phyloP scores from a whole-genome alignment of 2,329 filamentous ascomycete species.

The Talaromyces sp. region DNA sequence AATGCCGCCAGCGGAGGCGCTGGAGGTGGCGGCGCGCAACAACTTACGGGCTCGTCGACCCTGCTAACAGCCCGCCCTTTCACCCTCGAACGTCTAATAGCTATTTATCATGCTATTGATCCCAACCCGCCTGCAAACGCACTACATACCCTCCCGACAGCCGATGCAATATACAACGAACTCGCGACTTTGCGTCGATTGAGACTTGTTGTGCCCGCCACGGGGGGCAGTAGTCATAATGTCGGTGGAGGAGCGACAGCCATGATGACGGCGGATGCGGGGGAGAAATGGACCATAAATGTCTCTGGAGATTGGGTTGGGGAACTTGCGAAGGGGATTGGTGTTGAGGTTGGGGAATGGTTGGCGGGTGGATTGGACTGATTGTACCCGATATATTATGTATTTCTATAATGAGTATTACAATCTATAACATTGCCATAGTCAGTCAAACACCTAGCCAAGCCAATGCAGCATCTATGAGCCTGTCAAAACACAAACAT shows the following conservation, averaged over 20 bases:
- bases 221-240: conserved; percentile 25
- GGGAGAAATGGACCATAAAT: conserved; percentile 49
- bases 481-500: background rate
- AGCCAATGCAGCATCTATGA: background rate
- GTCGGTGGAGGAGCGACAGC: conserved; percentile 24
- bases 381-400: background rate
- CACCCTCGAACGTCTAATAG: conserved; percentile 45
- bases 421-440: background rate
- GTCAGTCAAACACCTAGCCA: background rate
- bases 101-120: conserved; percentile 49
- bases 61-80: conserved; percentile 44
- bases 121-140: conserved; percentile 43
- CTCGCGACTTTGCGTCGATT: conserved; percentile 47
- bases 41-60: conserved; percentile 37
- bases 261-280: conserved; percentile 38
- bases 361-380: conserved; percentile 39
- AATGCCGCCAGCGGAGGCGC: conserved; percentile 24
- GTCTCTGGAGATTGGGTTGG: conserved; percentile 48
- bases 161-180: conserved; percentile 46
- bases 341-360: conserved; percentile 47
- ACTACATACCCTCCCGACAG: conserved; percentile 34
- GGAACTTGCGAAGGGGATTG: conserved; percentile 43
- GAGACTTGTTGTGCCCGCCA: conserved; percentile 45
- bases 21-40: background rate
- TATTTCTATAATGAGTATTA: background rate